phyloP scores from a whole-genome alignment of 2,329 filamentous ascomycete genomes.

The Stachybotrys elegans region DNA sequence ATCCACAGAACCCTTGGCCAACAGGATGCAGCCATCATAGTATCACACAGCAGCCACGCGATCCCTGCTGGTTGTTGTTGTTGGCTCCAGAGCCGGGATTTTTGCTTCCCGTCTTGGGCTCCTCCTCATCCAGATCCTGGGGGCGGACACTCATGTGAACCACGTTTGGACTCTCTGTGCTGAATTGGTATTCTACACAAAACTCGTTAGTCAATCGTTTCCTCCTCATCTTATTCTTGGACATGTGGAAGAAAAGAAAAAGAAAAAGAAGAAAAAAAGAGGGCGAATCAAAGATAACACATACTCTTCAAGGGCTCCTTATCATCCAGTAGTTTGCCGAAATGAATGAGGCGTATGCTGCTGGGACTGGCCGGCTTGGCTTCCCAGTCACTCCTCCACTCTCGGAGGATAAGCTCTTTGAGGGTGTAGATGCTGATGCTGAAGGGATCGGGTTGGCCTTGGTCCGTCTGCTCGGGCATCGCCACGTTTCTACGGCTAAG shows the following conservation, averaged over 20 bases:
- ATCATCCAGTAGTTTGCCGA: constrained; percentile 86
- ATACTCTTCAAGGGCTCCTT: constrained; percentile 80
- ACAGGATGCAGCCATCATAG: no score
- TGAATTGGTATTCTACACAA: constrained; percentile 73
- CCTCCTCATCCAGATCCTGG: constrained; percentile 78
- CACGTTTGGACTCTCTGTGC: constrained; percentile 69
- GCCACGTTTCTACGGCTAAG: constrained; percentile 74
- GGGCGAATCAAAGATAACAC: constrained; percentile 18
- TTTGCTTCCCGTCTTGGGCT: constrained; percentile 62
- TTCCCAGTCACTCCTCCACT: constrained; percentile 94
- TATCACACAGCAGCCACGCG: constrained; percentile 46
- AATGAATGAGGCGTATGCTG: constrained; percentile 85
- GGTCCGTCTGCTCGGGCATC: constrained; percentile 59
- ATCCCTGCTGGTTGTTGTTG: constrained; percentile 34
- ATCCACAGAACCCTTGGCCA: no score
- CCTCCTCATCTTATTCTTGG: no score
- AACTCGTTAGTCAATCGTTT: constrained; percentile 6
- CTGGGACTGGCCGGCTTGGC: constrained; percentile 78
- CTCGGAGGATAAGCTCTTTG: constrained; percentile 87
- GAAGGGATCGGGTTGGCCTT: constrained; percentile 68
- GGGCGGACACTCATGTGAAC: constrained; percentile 94
- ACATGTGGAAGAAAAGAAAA: no score
- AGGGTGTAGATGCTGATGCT: constrained; percentile 90
- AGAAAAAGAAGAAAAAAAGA: background rate
- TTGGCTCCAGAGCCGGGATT: constrained; percentile 33